A percentile compares a stretch with the other conserved stretches of the same genome.
phyloP scores from a whole-genome alignment of 257 asterid species.

The Solanum bulbocastanum region DNA sequence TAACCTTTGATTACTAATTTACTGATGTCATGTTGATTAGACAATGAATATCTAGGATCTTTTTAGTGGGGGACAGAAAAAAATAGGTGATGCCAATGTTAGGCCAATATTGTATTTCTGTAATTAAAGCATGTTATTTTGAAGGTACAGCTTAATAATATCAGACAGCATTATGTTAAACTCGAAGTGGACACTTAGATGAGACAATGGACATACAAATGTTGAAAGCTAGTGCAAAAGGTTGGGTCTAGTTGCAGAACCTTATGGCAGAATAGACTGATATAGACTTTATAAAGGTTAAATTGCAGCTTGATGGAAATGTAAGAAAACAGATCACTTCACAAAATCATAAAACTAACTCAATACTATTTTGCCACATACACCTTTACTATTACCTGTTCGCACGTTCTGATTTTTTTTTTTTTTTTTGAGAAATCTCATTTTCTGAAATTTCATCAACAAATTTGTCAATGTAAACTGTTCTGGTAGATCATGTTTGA shows the following conservation, averaged over 20 bases:
- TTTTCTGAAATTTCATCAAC: not conserved
- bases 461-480: not conserved
- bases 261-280: not conserved
- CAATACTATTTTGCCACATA: not conserved
- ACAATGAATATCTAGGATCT: not conserved
- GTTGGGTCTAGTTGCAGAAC: not conserved
- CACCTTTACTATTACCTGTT: not conserved
- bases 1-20: not conserved
- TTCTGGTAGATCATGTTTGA: not conserved
- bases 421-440: not conserved
- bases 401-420: not conserved
- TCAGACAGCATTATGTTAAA: not conserved
- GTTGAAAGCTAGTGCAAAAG: not conserved
- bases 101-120: not conserved
- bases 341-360: not conserved
- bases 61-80: not conserved
- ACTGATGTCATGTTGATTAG: not conserved
- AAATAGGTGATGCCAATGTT: not conserved
- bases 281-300: not conserved
- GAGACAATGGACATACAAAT: not conserved
- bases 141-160: not conserved
- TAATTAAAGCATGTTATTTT: not conserved
- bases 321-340: not conserved
- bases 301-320: not conserved
- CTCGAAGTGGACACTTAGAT: not conserved